Base-by-base conservation (phyloP, 1,284 basidiomycete species). In the Phylloporus sp. region DNA sequence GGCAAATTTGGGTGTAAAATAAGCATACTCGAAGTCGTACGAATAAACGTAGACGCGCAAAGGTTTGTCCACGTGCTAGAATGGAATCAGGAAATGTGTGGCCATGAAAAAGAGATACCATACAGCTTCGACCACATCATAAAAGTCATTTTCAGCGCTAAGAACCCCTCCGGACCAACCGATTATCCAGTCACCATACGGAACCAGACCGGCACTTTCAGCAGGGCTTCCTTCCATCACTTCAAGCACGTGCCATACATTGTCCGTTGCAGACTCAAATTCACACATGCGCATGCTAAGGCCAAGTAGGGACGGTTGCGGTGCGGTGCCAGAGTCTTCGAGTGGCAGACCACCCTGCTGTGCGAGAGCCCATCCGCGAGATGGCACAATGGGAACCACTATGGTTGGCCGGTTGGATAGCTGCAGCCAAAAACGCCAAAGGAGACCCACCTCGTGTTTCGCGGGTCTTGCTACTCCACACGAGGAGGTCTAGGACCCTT, bases 221-320 rank as follows among this genome's bases (percentile, higher is more conserved):
- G 97, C 97, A 12, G 98, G 98, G 69, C 94, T 96, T 25, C 96
- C 96, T 80, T 99, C 97, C 47, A 98, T 83, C 12, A 99, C 96
- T 78, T 99, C 98, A 62, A 99, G 85, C 59, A 99, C 96, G 80
- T 99, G 97, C 97, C 97, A 99, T 11, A 99, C 96, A 71, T 94
- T 96, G 77, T 98, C 95, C 29, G 95, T 85, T 23, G 96, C 93
- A 63, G 89, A 86, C 72, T 95, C 92, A 10, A 96, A 96, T 77
- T 93, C 90, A 74, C 93, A 99, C 76, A 98, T 88, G 23, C 97
- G 89, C 87, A 99, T 91, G 71, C 94, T 96, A 8, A 99, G 86
- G 2, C 97, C 97, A 12, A 99, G 86, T 35, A 99, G 81, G 5
- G 96, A 98, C 41, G 91, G 89, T 72, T 91, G 88, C 57, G 83